These are phyloP conservation scores for Camelina hispida DNA, from an alignment of 345 rosid genomes.

Conservation along the genomic window DNA sequence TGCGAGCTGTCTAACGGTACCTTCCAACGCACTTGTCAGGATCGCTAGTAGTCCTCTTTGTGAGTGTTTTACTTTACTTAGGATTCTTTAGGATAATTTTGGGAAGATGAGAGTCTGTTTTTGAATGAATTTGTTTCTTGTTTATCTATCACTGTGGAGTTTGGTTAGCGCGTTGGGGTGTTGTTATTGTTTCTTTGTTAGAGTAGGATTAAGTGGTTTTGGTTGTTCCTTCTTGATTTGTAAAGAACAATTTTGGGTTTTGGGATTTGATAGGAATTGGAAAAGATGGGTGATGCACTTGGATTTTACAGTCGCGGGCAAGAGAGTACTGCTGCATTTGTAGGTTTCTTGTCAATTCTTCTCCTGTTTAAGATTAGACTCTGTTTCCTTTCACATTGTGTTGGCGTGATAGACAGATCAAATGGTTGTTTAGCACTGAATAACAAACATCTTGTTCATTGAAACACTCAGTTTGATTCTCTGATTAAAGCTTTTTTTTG, in stretches of 20 bases:
- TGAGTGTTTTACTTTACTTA: constrained; percentile 71
- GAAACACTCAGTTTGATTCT: neutral
- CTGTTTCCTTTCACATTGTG: constrained; percentile 8
- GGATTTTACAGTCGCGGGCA: constrained; percentile 65
- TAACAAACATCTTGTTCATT: neutral
- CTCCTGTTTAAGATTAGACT: constrained; percentile 6
- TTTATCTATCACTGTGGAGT: neutral
- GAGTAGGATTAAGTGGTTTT: neutral
- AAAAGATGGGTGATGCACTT: constrained; percentile 74
- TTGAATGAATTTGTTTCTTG: constrained; percentile 1
- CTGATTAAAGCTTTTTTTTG: neutral
- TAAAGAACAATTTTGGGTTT: constrained; percentile 50
- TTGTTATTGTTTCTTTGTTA: neutral
- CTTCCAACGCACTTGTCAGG: constrained; percentile 95
- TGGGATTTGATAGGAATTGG: constrained; percentile 61
- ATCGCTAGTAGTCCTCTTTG: constrained; percentile 94
- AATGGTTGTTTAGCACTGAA: neutral
- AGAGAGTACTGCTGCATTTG: constrained; percentile 57
- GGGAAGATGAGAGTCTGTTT: constrained; percentile 1
- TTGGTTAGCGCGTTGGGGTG: neutral
- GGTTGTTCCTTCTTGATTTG: neutral
- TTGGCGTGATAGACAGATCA: neutral
- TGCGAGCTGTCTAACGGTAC: constrained; percentile 98
- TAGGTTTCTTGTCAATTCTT: constrained; percentile 53
- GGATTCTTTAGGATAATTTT: constrained; percentile 44